Evolutionary conservation across 345 rosid species (phyloP), one percentile per base, ranked within the genome.

Genomic region (Kernera saxatilis): DNA sequence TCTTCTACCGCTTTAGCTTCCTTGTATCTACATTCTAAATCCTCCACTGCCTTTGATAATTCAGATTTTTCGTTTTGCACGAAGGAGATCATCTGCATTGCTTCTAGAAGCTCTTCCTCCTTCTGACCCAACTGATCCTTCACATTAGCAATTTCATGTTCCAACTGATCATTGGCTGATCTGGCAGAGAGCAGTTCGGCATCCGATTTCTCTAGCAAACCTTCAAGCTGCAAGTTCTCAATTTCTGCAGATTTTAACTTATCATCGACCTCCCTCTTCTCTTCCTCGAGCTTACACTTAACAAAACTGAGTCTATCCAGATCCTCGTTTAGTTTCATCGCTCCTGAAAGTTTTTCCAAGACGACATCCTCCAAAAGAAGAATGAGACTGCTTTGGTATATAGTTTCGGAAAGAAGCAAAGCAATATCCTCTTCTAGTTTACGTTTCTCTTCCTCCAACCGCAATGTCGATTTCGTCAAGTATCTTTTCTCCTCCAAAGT

Each of bases 391-490:
- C 81, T 80, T 77, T 85, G 88, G 71, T 81, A 87, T 19, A 87
- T 41, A 14, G 74, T 72, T 74, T 89, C 93, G 5, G 71, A 71
- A 37, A 87, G 77, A 52, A 83, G 59, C 17, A 74, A 55, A 69
- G 49, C 69, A 66, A 74, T 84, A 59, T 94, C 91, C 62, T 83
- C 93, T 84, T 91, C 91, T 50, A 87, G 82, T 27, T 52, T 52
- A 62, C 44, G 36, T 75, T 79, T 90, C 75, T 77, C 88, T 63
- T 74, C 82, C 78, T 62, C 74, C 68, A 86, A 79, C 57, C 69
- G 76, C 30, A 78, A 57, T 49, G 84, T 69, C 43, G 75, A 76
- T 52, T 79, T 74, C 74, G 43, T 72, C 75, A 93, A 79, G 69
- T 60, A 78, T 29, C 15, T 71, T 52, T 82, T 85, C 79, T 91